phyloP scores from a whole-genome alignment of 345 rosid genomes.

The Eucalyptus erythrocorys region DNA sequence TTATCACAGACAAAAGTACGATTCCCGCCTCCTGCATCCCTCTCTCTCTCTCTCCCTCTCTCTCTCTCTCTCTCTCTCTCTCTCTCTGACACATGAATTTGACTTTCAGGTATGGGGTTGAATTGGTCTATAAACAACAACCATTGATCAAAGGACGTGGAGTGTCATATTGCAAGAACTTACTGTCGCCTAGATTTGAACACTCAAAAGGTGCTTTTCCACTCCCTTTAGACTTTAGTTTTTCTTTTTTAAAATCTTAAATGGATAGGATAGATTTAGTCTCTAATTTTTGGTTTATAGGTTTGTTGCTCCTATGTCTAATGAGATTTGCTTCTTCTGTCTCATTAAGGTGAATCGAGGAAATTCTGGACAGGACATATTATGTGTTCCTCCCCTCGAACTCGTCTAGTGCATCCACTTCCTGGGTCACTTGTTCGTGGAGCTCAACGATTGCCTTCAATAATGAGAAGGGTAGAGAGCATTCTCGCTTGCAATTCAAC shows the following conservation, averaged over 20 bases:
- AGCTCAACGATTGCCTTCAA: conserved; percentile 93
- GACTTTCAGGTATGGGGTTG: conserved; percentile 79
- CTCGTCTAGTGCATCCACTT: conserved; percentile 86
- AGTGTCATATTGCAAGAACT: conserved; percentile 97
- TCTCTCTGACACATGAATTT: neutral
- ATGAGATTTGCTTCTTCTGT: neutral
- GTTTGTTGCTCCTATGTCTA: neutral
- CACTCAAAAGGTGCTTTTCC: conserved; percentile 53
- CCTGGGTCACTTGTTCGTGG: conserved; percentile 95
- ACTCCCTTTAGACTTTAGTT: neutral
- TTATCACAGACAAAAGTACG: conserved; percentile 93
- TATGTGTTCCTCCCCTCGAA: conserved; percentile 96
- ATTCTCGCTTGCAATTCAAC: conserved; percentile 88
- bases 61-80: neutral
- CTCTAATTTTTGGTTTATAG: neutral
- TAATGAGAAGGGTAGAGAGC: conserved; percentile 98
- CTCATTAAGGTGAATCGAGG: conserved; percentile 60
- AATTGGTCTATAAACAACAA: conserved; percentile 51
- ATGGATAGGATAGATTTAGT: neutral
- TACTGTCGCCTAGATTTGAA: conserved; percentile 91
- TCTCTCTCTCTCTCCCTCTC: neutral
- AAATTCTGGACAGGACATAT: conserved; percentile 69
- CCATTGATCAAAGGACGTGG: conserved; percentile 94
- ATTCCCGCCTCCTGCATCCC: neutral
- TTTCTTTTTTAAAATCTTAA: neutral